These are phyloP conservation scores for Prunus yedoensis DNA, from an alignment of 331 rosid genomes.

Conservation along the genomic window DNA sequence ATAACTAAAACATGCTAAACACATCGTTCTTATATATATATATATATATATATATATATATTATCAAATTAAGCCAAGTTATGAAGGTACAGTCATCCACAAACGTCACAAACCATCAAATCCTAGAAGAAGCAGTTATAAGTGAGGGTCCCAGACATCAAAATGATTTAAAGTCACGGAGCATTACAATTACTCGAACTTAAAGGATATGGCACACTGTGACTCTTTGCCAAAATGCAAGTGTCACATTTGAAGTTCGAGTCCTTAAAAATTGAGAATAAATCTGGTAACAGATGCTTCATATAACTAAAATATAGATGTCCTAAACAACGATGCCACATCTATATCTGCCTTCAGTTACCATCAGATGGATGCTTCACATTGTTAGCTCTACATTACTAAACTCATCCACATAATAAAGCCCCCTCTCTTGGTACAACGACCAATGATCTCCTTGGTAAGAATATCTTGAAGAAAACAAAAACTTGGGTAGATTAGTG, in stretches of 20 bases:
- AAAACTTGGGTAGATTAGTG: not conserved
- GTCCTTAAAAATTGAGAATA: too few relatives aligned
- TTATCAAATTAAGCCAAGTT: not conserved
- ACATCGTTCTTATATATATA: too few relatives aligned
- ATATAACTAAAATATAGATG: not conserved
- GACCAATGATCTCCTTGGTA: too few relatives aligned
- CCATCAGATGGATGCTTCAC: not conserved
- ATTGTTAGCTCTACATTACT: not conserved
- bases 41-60: too few relatives aligned
- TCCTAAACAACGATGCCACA: not conserved
- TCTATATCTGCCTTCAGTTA: not conserved
- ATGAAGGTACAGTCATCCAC: not conserved
- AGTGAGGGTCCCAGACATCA: not conserved
- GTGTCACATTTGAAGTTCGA: too few relatives aligned
- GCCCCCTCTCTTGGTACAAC: too few relatives aligned
- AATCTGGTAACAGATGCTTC: not conserved
- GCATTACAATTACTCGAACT: not conserved
- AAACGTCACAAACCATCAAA: not conserved
- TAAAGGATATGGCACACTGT: too few relatives aligned
- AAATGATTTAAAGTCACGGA: not conserved
- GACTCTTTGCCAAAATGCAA: too few relatives aligned
- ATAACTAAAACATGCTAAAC: not conserved
- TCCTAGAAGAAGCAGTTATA: not conserved
- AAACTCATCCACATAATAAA: too few relatives aligned
- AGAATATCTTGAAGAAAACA: not conserved